These are phyloP conservation scores for Senna siamea DNA, from an alignment of 306 rosid species.

Conservation along the genomic window DNA sequence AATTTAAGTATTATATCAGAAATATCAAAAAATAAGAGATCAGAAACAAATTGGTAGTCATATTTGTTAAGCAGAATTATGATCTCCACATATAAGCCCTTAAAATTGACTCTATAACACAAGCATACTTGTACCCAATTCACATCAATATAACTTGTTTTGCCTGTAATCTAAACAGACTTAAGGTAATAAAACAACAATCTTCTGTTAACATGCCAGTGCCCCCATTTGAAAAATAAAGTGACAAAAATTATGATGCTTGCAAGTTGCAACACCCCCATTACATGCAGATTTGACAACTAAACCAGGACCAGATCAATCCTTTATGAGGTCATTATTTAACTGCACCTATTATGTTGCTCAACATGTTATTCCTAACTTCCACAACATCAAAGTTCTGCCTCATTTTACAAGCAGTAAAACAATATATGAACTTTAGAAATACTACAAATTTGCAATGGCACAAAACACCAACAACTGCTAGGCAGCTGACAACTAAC, in stretches of 20 bases:
- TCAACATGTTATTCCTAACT: background rate
- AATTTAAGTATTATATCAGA: slow-evolving; percentile 33
- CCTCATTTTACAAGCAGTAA: background rate
- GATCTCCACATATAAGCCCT: slow-evolving; percentile 15
- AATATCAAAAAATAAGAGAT: background rate
- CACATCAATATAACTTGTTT: background rate
- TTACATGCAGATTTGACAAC: slow-evolving; percentile 18
- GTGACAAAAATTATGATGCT: background rate
- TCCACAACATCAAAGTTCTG: slow-evolving; percentile 18
- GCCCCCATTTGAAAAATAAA: slow-evolving; percentile 16
- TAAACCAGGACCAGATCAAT: background rate
- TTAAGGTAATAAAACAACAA: slow-evolving; percentile 6
- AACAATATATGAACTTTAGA: background rate
- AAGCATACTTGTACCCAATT: background rate
- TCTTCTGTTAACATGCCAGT: slow-evolving; percentile 4
- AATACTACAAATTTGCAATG: slow-evolving; percentile 14
- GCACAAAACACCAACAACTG: background rate
- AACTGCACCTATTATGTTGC: background rate
- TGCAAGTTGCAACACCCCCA: background rate
- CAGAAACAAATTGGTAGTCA: background rate
- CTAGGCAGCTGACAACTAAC: background rate
- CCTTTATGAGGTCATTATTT: background rate
- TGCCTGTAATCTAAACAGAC: background rate
- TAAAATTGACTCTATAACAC: slow-evolving; percentile 13
- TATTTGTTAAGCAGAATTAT: slow-evolving; percentile 3